Conservation (phyloP, 345 rosid species). For the Bruguiera gymnorhiza region DNA sequence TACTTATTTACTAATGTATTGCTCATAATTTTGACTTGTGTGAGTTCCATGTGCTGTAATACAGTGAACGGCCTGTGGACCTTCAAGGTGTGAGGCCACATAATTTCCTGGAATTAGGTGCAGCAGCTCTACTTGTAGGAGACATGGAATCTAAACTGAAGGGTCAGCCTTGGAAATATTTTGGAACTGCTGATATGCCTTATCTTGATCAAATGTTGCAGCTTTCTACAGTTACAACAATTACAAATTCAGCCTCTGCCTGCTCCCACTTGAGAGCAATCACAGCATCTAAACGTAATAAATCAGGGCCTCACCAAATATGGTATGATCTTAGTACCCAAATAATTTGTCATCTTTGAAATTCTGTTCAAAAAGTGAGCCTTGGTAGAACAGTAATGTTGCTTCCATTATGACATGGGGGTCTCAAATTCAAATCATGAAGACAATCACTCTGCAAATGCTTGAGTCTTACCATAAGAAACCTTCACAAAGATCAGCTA, state of each 20-base stretch:
- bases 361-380: too few species aligned
- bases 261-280: constrained; percentile 79
- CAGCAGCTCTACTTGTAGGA: constrained; percentile 90
- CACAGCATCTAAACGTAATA: constrained; percentile 86
- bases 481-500: too few species aligned
- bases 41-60: constrained; percentile 11
- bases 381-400: too few species aligned
- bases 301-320: constrained; percentile 74
- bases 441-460: too few species aligned
- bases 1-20: not conserved
- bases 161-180: constrained; percentile 88
- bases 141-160: constrained; percentile 93
- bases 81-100: constrained; percentile 65
- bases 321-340: constrained; percentile 49
- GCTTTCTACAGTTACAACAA: constrained; percentile 74
- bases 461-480: too few species aligned
- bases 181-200: constrained; percentile 91
- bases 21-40: constrained; percentile 6
- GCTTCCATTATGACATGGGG: too few species aligned
- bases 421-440: too few species aligned
- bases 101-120: constrained; percentile 91
- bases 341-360: constrained; percentile 15
- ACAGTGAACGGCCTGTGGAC: constrained; percentile 57
- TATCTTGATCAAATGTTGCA: constrained; percentile 90
- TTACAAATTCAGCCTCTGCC: constrained; percentile 69